A percentile compares a stretch with the other conserved stretches of the same genome.
phyloP scores from a whole-genome alignment of 2,329 filamentous ascomycete species.

The Knufia petricola region DNA sequence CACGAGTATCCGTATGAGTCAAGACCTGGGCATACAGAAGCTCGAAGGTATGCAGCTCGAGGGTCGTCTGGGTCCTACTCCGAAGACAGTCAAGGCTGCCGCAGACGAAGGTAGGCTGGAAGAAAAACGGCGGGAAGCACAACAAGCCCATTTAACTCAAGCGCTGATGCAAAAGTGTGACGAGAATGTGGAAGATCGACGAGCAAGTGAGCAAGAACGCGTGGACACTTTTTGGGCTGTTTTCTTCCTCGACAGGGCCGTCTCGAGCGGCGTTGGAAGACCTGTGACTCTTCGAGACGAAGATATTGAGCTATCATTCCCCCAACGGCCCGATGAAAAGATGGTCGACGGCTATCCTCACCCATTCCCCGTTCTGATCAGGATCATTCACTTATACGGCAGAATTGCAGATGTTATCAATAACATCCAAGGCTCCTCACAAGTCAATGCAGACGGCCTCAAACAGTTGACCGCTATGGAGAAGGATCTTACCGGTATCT shows the following conservation, averaged over 20 bases:
- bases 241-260: constrained; percentile 77
- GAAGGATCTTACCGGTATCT: constrained; percentile 61
- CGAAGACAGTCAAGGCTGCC: constrained; percentile 43
- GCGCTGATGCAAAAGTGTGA: constrained; percentile 12
- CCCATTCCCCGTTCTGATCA: constrained; percentile 69
- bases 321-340: constrained; percentile 44
- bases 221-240: constrained; percentile 86
- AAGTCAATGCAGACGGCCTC: constrained; percentile 66
- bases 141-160: constrained; percentile 17
- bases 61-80: constrained; percentile 46
- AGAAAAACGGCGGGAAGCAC: constrained; percentile 36
- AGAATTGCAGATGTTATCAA: constrained; percentile 77
- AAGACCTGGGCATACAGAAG: constrained; percentile 73
- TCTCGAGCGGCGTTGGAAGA: constrained; percentile 76
- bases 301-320: constrained; percentile 71
- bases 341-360: constrained; percentile 58
- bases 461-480: constrained; percentile 68
- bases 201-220: constrained; percentile 65
- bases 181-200: constrained; percentile 21
- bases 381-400: constrained; percentile 79
- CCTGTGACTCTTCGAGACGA: constrained; percentile 75
- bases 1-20: constrained; percentile 72
- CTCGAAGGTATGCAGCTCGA: constrained; percentile 59
- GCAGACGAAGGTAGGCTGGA: constrained; percentile 32
- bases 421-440: constrained; percentile 62